Percentiles rank a stretch among this genome's conserved stretches.
Conservation (phyloP, 1,284 basidiomycete species). For the Fistulinella cinereoalba region DNA sequence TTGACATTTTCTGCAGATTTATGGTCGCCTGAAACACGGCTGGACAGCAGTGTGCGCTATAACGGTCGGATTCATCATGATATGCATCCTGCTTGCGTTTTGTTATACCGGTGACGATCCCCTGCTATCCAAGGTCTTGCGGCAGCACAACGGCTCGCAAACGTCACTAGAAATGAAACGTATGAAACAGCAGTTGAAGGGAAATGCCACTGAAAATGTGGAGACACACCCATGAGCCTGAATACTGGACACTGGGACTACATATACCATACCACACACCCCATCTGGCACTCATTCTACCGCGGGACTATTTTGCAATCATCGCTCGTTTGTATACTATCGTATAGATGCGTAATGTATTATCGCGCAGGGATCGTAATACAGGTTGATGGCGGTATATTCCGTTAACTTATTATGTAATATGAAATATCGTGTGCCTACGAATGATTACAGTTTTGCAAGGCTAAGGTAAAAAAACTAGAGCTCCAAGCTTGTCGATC, state of each 20-base stretch:
- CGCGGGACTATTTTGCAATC: slow-evolving; percentile 8
- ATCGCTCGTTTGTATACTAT: slow-evolving; percentile 12
- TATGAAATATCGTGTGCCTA: no score
- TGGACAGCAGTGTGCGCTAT: slow-evolving; percentile 57
- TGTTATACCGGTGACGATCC: slow-evolving; percentile 51
- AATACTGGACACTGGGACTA: not conserved
- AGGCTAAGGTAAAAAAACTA: no score
- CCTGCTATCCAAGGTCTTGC: slow-evolving; percentile 31
- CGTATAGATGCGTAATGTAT: slow-evolving; percentile 7
- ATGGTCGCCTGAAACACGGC: slow-evolving; percentile 49
- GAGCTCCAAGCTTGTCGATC: no score
- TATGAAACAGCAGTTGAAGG: slow-evolving; percentile 8
- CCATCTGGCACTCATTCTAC: slow-evolving; percentile 4
- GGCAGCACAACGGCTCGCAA: slow-evolving; percentile 15
- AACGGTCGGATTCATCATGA: slow-evolving; percentile 40
- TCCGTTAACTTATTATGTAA: no score
- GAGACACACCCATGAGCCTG: slow-evolving; percentile 5
- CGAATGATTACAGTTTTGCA: no score
- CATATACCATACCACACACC: slow-evolving; percentile 1
- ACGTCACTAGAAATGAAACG: slow-evolving; percentile 10
- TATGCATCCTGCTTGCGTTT: slow-evolving; percentile 40
- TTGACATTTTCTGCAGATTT: slow-evolving; percentile 47
- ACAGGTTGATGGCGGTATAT: no score
- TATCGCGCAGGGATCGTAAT: not conserved
- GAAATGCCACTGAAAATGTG: not conserved